phyloP scores from a whole-genome alignment of 495 filamentous ascomycete genomes.

The Arthonia radiata region DNA sequence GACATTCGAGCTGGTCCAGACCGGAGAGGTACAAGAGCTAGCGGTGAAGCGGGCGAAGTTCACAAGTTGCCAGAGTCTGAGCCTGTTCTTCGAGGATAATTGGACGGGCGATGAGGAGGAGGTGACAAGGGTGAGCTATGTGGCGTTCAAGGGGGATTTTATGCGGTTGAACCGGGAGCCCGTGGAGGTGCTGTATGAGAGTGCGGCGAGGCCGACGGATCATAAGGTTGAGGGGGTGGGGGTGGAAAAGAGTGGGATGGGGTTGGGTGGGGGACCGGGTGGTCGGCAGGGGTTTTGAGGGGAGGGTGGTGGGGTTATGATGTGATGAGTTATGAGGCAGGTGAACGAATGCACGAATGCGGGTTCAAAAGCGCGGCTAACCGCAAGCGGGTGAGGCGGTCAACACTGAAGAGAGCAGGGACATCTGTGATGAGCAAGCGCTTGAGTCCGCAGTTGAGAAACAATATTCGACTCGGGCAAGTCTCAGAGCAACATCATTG shows the following conservation, averaged over 20 bases:
- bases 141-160: constrained; percentile 86
- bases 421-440: too few relatives aligned
- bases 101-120: constrained; percentile 39
- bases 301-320: constrained; percentile 1
- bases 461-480: too few relatives aligned
- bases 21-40: constrained; percentile 60
- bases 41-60: constrained; percentile 71
- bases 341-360: too few relatives aligned
- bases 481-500: too few relatives aligned
- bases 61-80: constrained; percentile 49
- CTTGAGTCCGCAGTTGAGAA: too few relatives aligned
- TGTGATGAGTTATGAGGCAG: too few relatives aligned
- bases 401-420: too few relatives aligned
- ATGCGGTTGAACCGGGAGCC: constrained; percentile 67
- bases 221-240: constrained; percentile 27
- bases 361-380: too few relatives aligned
- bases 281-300: constrained; percentile 2
- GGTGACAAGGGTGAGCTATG: constrained; percentile 49
- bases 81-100: constrained; percentile 65
- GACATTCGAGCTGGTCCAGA: constrained; percentile 51
- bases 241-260: constrained; percentile 19
- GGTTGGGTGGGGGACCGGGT: constrained; percentile 16
- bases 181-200: constrained; percentile 70
- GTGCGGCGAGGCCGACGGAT: constrained; percentile 72
- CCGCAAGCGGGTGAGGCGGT: too few relatives aligned